phyloP scores from a whole-genome alignment of 331 rosid genomes.

The Spiraea crenata region DNA sequence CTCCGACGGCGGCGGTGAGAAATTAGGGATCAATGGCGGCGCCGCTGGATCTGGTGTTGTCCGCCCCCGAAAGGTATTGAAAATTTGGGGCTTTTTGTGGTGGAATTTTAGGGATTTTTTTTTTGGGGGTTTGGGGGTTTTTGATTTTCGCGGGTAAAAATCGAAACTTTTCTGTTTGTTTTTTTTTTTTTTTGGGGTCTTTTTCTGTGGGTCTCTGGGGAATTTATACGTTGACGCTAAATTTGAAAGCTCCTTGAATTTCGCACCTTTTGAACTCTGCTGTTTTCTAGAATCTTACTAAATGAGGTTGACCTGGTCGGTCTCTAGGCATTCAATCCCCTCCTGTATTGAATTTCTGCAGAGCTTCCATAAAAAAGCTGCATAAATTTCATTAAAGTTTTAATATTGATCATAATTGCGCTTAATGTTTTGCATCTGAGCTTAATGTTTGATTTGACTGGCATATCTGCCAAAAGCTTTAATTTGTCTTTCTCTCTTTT shows the following conservation, averaged over 20 bases:
- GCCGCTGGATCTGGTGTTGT: slow-evolving; percentile 42
- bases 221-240: slow-evolving; percentile 35
- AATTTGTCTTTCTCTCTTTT: slow-evolving; percentile 47
- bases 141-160: slow-evolving; percentile 25
- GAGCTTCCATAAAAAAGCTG: not conserved
- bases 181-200: not conserved
- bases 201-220: slow-evolving; percentile 23
- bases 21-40: slow-evolving; percentile 48
- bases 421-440: too few relatives aligned
- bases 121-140: slow-evolving; percentile 1
- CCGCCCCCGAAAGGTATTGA: slow-evolving; percentile 40
- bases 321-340: slow-evolving; percentile 7
- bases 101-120: not conserved
- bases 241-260: slow-evolving; percentile 48
- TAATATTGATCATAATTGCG: not conserved
- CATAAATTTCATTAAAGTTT: not conserved
- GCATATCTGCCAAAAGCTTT: slow-evolving; percentile 42
- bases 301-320: slow-evolving; percentile 40
- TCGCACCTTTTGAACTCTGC: slow-evolving; percentile 46
- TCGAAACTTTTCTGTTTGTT: not conserved
- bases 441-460: slow-evolving; percentile 35
- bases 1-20: slow-evolving; percentile 48
- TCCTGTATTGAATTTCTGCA: slow-evolving; percentile 13
- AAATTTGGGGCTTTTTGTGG: slow-evolving; percentile 15
- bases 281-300: slow-evolving; percentile 35